A percentile compares a stretch with the other conserved stretches of the same genome.
Conservation (phyloP, 2,329 filamentous ascomycete species). For the Aspergillus sp. region DNA sequence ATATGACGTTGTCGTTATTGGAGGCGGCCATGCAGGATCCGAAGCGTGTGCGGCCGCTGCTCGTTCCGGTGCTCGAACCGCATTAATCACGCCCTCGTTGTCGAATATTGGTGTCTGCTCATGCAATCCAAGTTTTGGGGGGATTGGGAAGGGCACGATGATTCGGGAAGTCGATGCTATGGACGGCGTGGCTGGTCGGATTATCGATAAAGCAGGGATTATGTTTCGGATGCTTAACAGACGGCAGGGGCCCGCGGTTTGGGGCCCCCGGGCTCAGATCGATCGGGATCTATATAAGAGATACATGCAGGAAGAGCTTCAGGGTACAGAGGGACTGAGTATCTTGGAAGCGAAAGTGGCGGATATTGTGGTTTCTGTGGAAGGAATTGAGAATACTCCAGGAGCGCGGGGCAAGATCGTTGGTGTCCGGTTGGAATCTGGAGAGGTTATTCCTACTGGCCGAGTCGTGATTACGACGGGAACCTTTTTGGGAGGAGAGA, state of each 20-base stretch:
- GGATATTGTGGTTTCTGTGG: slow-evolving; percentile 70
- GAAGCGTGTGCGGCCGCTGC: slow-evolving; percentile 91
- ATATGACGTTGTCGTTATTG: slow-evolving; percentile 91
- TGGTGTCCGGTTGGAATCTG: slow-evolving; percentile 79
- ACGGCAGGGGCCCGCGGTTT: slow-evolving; percentile 88
- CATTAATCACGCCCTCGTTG: slow-evolving; percentile 76
- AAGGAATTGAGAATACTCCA: slow-evolving; percentile 39
- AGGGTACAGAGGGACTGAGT: slow-evolving; percentile 66
- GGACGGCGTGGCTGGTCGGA: slow-evolving; percentile 76
- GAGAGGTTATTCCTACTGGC: slow-evolving; percentile 69
- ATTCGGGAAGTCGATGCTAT: slow-evolving; percentile 90
- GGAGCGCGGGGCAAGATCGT: slow-evolving; percentile 63
- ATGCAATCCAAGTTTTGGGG: slow-evolving; percentile 93
- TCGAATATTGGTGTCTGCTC: slow-evolving; percentile 91
- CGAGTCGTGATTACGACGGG: slow-evolving; percentile 92
- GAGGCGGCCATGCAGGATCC: slow-evolving; percentile 88
- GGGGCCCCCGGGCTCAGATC: slow-evolving; percentile 94
- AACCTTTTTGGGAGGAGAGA: slow-evolving; percentile 90
- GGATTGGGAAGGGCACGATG: slow-evolving; percentile 98
- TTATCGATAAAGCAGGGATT: slow-evolving; percentile 90
- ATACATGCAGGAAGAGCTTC: slow-evolving; percentile 82
- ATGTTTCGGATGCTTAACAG: slow-evolving; percentile 86
- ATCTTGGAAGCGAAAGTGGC: slow-evolving; percentile 82
- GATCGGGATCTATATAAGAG: slow-evolving; percentile 81
- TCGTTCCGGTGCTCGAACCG: slow-evolving; percentile 77